A percentile compares a stretch with the other conserved stretches of the same genome.
phyloP scores from a whole-genome alignment of 148 eudicot genomes.

The Beta vulgaris region DNA sequence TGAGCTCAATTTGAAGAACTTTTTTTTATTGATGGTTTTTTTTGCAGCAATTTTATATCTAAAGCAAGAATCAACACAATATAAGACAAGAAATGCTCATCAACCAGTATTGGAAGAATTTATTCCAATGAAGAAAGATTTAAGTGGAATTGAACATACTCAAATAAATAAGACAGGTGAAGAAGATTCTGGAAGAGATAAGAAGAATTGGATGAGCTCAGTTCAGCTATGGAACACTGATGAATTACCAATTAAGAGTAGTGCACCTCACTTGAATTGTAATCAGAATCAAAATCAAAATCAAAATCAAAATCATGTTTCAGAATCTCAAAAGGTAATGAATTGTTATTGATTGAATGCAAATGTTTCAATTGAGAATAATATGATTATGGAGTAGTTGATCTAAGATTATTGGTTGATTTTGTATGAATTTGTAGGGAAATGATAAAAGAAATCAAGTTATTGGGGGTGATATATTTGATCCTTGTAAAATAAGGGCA shows the following conservation, averaged over 20 bases:
- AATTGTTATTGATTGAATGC: background rate
- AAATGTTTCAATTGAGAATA: background rate
- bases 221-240: conserved; percentile 73
- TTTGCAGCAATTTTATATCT: conserved; percentile 51
- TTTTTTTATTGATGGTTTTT: background rate
- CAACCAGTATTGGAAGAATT: conserved; percentile 67
- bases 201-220: conserved; percentile 80
- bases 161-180: conserved; percentile 18
- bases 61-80: conserved; percentile 44
- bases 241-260: conserved; percentile 3
- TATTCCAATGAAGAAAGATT: conserved; percentile 53
- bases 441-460: conserved; percentile 22
- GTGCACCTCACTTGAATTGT: background rate
- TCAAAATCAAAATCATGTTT: conserved; percentile 10
- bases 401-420: conserved; percentile 10
- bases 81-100: conserved; percentile 36
- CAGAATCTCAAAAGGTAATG: conserved; percentile 40
- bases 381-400: background rate
- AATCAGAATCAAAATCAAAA: conserved; percentile 15
- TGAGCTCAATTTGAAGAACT: background rate
- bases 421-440: conserved; percentile 30
- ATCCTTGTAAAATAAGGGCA: conserved; percentile 23
- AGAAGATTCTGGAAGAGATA: conserved; percentile 42
- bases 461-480: conserved; percentile 20
- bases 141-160: conserved; percentile 29